Evolutionary conservation across 441 rosid genomes (phyloP), one percentile per base, ranked within the genome.

Genomic region (Flueggea neowawraea): DNA sequence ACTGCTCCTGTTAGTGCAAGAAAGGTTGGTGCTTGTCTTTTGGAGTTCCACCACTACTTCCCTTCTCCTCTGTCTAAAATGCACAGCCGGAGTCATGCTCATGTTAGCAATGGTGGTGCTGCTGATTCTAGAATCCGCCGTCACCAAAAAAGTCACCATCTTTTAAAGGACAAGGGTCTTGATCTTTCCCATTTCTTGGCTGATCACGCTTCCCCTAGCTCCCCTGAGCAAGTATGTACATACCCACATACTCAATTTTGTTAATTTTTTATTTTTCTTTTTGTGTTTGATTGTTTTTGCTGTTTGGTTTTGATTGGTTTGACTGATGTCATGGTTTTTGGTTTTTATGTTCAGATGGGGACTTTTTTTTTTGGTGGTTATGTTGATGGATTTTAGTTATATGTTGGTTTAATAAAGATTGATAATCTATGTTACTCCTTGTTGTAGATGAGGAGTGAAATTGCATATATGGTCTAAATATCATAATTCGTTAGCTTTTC

Each of bases 1-100:
- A 8, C 31, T 36, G 32, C 73, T 22, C 54, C 54, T 54, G 73
- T 73, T 58, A 80, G 91, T 55, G 88, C 89, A 3, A 81, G 96
- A 69, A 84, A 86, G 77, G 86, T 90, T 50, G 97, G 86, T 33
- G 88, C 97, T 69, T 79, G 76, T 49, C 77, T 83, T 69, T 88
- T 96, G 96, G 91, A 94, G 54, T 81, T 83, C 32, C 83, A 86
- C 64, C 90, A 88, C 57, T 81, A 78, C 76, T 63, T 54, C 58
- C 74, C 84, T 52, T 22, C 28, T 22, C 28, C 28, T 22, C 49
- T 55, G 55, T 65, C 90, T 64, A 68, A 63, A 65, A 95, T 95
- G 99, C 84, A 83, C 78, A 71, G 28, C 28, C 28, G 89, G 22
- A 73, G 78, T 56, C 70, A 61, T 49, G 44, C 12, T 53, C 61